phyloP scores from a whole-genome alignment of 2,329 filamentous ascomycete species.

The Fusarium sp. region DNA sequence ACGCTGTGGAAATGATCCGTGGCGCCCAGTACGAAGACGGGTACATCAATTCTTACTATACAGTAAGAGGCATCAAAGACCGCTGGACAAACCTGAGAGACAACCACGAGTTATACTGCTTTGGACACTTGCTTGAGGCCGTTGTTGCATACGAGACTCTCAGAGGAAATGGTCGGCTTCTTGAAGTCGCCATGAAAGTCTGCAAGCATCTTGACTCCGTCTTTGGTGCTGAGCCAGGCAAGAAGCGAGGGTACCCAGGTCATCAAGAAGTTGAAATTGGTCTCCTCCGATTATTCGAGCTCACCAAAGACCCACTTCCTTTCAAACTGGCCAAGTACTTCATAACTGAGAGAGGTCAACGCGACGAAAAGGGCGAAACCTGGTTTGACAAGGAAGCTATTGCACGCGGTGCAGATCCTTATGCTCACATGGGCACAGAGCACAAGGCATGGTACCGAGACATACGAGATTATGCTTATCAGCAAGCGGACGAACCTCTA shows the following conservation, averaged over 20 bases:
- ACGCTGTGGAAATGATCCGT: too few relatives aligned
- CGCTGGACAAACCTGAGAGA: too few relatives aligned
- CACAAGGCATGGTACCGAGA: constrained; percentile 34
- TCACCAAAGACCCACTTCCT: constrained; percentile 54
- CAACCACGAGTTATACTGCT: background rate
- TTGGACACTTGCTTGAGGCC: constrained; percentile 40
- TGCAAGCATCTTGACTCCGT: constrained; percentile 65
- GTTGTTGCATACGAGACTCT: constrained; percentile 57
- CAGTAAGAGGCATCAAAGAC: too few relatives aligned
- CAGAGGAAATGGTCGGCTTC: constrained; percentile 65
- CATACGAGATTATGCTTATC: constrained; percentile 68
- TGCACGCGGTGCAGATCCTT: constrained; percentile 65
- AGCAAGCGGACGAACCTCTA: constrained; percentile 51
- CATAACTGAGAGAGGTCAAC: constrained; percentile 47
- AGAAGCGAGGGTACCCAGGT: constrained; percentile 72
- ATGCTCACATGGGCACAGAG: constrained; percentile 31
- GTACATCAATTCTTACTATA: too few relatives aligned
- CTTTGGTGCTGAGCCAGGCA: constrained; percentile 66
- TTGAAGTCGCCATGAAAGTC: constrained; percentile 49
- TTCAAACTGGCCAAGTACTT: constrained; percentile 65
- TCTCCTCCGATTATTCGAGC: constrained; percentile 56
- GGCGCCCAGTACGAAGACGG: too few relatives aligned
- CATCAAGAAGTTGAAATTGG: constrained; percentile 63
- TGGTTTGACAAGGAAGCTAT: constrained; percentile 70
- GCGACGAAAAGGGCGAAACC: constrained; percentile 69